Percentiles rank a stretch among this genome's conserved stretches.
Evolutionary conservation across 2,329 filamentous ascomycete genomes (phyloP).

Genomic region (Neobulgaria alba): DNA sequence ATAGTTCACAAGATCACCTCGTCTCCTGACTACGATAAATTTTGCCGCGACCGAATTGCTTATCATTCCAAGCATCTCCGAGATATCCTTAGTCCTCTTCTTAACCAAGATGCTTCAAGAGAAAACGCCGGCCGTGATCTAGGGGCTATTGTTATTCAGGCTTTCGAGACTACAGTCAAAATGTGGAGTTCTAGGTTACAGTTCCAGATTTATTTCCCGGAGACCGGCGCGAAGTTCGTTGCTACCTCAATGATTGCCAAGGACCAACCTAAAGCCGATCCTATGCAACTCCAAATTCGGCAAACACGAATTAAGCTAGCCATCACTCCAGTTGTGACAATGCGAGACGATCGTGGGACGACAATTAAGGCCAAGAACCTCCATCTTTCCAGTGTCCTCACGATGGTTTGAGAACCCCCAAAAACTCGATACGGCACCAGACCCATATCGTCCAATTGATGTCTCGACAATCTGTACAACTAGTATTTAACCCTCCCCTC

Average conservation of each 20-base stretch:
- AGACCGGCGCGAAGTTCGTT: conserved; percentile 41
- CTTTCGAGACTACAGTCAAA: conserved; percentile 32
- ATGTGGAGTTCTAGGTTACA: conserved; percentile 35
- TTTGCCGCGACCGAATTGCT: conserved; percentile 13
- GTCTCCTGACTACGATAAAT: conserved; percentile 26
- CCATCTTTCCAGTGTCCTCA: conserved; percentile 19
- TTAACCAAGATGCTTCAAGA: conserved; percentile 30
- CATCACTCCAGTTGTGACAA: conserved; percentile 45
- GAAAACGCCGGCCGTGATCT: conserved; percentile 34
- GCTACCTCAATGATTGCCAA: conserved; percentile 37
- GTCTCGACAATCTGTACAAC: too few relatives aligned
- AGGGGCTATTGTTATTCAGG: conserved; percentile 14
- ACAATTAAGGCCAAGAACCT: conserved; percentile 23
- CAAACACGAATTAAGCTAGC: conserved; percentile 46
- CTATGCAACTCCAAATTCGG: conserved; percentile 38
- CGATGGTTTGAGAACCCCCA: conserved; percentile 19
- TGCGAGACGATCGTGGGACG: conserved; percentile 37
- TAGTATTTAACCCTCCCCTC: too few relatives aligned
- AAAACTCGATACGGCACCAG: too few relatives aligned
- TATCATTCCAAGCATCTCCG: conserved; percentile 27
- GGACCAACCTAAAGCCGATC: conserved; percentile 35
- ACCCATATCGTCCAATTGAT: too few relatives aligned
- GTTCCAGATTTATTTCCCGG: conserved; percentile 42
- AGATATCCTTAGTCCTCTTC: conserved; percentile 37
- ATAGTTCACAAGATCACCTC: conserved; percentile 33